phyloP scores from a whole-genome alignment of 179 eudicot genomes.

The Dionaea muscipula region DNA sequence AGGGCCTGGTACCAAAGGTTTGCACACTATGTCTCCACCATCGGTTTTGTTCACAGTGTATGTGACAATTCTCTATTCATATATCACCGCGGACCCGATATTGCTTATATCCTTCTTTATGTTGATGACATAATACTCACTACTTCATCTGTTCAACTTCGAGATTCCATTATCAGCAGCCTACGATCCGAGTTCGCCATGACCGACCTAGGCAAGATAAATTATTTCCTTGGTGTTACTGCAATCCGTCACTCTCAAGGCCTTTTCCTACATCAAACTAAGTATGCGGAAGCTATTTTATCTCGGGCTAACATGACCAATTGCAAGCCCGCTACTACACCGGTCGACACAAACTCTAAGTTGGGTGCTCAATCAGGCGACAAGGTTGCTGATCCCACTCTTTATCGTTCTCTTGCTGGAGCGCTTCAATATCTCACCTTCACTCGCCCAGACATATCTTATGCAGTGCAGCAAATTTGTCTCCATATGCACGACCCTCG shows the following conservation, averaged over 20 bases:
- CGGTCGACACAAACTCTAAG: background rate
- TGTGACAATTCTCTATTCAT: no score
- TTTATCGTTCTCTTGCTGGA: background rate
- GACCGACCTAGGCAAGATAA: background rate
- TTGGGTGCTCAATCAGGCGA: background rate
- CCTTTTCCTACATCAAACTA: background rate
- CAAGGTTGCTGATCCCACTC: background rate
- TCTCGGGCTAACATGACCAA: background rate
- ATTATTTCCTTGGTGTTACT: background rate
- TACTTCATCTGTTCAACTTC: background rate
- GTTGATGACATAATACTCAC: background rate
- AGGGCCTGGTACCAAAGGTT: background rate
- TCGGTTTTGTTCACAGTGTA: no score
- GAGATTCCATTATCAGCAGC: background rate
- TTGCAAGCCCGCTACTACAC: background rate
- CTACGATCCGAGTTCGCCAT: background rate
- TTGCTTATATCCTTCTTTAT: background rate
- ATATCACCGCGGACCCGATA: no score
- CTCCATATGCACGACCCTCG: background rate
- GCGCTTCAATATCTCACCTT: background rate
- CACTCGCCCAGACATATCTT: background rate
- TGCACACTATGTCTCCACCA: background rate
- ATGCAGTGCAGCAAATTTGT: background rate
- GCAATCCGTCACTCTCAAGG: background rate
- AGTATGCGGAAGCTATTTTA: background rate